phyloP scores from a whole-genome alignment of 2,329 filamentous ascomycete species.

The Botrytis hyacinthi region DNA sequence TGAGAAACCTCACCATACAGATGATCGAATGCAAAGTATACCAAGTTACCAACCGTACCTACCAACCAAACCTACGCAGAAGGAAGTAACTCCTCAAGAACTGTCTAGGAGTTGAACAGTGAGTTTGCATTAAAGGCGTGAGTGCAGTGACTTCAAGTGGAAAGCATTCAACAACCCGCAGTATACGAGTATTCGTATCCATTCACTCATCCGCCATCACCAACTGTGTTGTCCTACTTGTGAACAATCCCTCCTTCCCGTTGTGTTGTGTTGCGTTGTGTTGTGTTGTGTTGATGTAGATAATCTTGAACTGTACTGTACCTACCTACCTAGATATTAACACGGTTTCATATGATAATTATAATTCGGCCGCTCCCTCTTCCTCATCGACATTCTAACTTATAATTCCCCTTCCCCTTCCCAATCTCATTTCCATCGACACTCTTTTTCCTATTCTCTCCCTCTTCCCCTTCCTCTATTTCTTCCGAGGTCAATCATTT shows the following conservation, averaged over 20 bases:
- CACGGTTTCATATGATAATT: constrained; percentile 18
- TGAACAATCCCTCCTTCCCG: background rate
- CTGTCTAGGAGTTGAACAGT: background rate
- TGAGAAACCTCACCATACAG: background rate
- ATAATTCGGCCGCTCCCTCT: background rate
- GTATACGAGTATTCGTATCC: background rate
- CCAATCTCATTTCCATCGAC: background rate
- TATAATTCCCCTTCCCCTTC: background rate
- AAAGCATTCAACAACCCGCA: background rate
- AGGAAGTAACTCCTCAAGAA: background rate
- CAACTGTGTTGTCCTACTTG: background rate
- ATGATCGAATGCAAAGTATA: background rate
- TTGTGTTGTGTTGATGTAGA: background rate
- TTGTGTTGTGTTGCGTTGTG: constrained; percentile 1
- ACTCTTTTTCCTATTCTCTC: background rate
- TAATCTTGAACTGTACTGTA: background rate
- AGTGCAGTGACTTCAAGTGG: background rate
- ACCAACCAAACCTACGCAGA: background rate
- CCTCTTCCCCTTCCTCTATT: background rate
- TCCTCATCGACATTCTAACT: background rate
- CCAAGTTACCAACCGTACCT: background rate
- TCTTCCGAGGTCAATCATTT: background rate
- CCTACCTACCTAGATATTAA: constrained; percentile 12
- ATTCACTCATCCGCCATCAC: background rate
- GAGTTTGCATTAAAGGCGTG: background rate